Base-by-base conservation (phyloP, 768 basidiomycete species). In the Amanita rimosa region DNA sequence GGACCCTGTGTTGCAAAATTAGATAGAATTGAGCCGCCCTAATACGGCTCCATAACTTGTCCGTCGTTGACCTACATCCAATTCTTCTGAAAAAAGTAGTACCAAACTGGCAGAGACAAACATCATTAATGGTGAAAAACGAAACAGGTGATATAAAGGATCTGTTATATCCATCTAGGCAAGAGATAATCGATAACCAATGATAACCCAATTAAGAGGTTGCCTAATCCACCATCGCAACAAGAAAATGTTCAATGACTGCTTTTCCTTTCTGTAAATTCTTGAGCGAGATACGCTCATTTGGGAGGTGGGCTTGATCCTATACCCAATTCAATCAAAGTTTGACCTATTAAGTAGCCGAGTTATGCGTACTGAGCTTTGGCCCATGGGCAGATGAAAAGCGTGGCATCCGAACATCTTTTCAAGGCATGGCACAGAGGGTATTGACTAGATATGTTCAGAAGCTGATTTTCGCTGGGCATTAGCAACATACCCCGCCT, bases 351-450 rank as follows among this genome's bases (percentile, higher is more conserved):
- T 45, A 41, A 38, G 31, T 26, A 31, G 46, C 46, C 21, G 34
- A 44, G 26, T 50, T 24, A 13, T 27, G 34, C 14, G 60, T 54
- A 90, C 90, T 35, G 83, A 79, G 62, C 86, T 88, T 60, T 95
- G 91, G 0, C 95, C 96, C 67, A 99, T 80, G 0, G 96, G 96
- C 2, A 99, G 73, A 64, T 99, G 96, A 9, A 98, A 72, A 16
- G 91, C 91, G 42, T 81, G 85, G 48, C 92, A 96, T 1, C 73
- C 69, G 55, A 99, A 95, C 60, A 84, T 81, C 55, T 92, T 91
- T 64, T 99, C 96, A 3, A 99, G 71, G 64, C 83, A 94, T 0
- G 94, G 95, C 0, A 98, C 79, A 1, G 90, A 90, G 3, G 96
- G 96, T 46, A 97, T 92, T 5, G 90, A 91, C 91, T 94, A 55